phyloP scores from a whole-genome alignment of 2,329 filamentous ascomycete genomes.

The Claviceps arundinis region DNA sequence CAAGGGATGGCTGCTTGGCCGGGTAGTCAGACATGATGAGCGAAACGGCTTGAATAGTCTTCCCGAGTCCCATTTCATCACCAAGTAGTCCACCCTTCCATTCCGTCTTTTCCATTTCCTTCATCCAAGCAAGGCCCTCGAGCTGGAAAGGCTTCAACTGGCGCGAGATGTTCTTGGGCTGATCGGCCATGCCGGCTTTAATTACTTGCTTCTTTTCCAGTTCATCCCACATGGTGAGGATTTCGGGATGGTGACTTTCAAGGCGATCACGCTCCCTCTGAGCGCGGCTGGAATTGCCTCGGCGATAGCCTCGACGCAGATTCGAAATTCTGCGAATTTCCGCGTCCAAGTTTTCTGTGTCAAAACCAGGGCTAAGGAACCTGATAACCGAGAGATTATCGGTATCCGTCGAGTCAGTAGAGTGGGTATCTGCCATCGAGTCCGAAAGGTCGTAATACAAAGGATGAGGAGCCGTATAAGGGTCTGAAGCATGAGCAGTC shows the following conservation, averaged over 20 bases:
- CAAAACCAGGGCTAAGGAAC: not conserved
- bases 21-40: constrained; percentile 97
- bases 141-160: constrained; percentile 87
- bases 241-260: constrained; percentile 61
- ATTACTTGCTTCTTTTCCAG: constrained; percentile 57
- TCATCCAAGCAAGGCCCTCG: constrained; percentile 91
- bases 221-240: constrained; percentile 75
- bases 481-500: too few species aligned
- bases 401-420: too few species aligned
- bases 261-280: constrained; percentile 50
- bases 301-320: constrained; percentile 22
- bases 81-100: constrained; percentile 87
- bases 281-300: constrained; percentile 13
- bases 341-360: not conserved
- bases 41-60: constrained; percentile 96
- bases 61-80: constrained; percentile 98
- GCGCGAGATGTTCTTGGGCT: constrained; percentile 62
- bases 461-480: too few species aligned
- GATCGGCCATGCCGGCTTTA: constrained; percentile 30
- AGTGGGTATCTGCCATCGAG: too few species aligned
- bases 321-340: constrained; percentile 10
- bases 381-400: too few species aligned
- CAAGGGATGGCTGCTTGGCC: constrained; percentile 66
- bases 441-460: too few species aligned
- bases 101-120: constrained; percentile 67